These are phyloP conservation scores for Brettanomyces sp. DNA, from an alignment of 805 yeast genomes.

Conservation along the genomic window DNA sequence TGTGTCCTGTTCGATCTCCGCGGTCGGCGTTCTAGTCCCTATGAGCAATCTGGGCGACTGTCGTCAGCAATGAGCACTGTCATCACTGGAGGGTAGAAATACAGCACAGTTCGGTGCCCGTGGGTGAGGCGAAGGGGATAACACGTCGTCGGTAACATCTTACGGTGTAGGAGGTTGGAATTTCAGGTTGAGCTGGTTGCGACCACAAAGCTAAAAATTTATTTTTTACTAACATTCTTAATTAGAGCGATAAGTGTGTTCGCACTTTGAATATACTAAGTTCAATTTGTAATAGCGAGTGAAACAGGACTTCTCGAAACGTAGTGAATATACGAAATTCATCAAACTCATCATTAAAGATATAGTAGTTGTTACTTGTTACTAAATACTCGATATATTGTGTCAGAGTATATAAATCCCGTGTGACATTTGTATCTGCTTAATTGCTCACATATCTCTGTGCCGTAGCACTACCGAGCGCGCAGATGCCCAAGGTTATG, in stretches of 20 bases:
- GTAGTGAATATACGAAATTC: no score
- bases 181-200: constrained; percentile 12
- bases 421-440: no score
- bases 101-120: constrained; percentile 35
- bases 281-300: no score
- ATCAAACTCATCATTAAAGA: no score
- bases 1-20: constrained; percentile 37
- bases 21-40: constrained; percentile 22
- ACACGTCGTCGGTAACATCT: constrained; percentile 27
- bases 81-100: constrained; percentile 34
- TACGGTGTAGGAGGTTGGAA: constrained; percentile 12
- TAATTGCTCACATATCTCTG: no score
- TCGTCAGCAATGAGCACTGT: constrained; percentile 25
- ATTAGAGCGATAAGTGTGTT: no score
- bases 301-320: no score
- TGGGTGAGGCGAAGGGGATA: constrained; percentile 31
- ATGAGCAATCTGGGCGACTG: constrained; percentile 25
- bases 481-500: no score
- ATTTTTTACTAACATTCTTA: background rate
- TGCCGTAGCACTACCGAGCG: no score
- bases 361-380: no score
- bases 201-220: constrained; percentile 15
- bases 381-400: background rate
- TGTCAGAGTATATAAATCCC: no score
- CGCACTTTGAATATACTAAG: no score